These are phyloP conservation scores for Phalaenopsis aphrodite DNA, from an alignment of 106 monocot species.

Conservation along the genomic window DNA sequence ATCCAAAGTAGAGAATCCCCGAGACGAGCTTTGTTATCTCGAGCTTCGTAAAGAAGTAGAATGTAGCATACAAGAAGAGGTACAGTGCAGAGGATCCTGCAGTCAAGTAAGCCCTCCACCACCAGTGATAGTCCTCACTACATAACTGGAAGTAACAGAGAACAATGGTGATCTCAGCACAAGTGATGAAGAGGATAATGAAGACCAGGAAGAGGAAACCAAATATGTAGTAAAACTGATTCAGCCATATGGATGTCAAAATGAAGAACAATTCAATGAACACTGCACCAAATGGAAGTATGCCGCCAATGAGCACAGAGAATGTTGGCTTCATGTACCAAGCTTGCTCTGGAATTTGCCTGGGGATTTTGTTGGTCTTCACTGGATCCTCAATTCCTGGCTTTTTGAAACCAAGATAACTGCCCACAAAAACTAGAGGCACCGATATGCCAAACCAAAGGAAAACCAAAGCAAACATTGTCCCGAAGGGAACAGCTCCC, in stretches of 20 bases:
- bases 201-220: constrained; percentile 74
- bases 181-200: constrained; percentile 56
- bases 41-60: constrained; percentile 77
- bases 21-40: constrained; percentile 61
- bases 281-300: constrained; percentile 65
- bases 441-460: constrained; percentile 77
- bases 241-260: constrained; percentile 64
- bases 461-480: constrained; percentile 68
- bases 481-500: constrained; percentile 66
- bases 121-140: constrained; percentile 64
- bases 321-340: constrained; percentile 75
- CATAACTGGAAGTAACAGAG: constrained; percentile 77
- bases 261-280: constrained; percentile 74
- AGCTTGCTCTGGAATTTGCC: constrained; percentile 63
- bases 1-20: constrained; percentile 61
- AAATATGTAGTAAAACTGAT: constrained; percentile 75
- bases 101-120: constrained; percentile 70
- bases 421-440: constrained; percentile 58
- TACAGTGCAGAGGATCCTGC: constrained; percentile 62
- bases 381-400: constrained; percentile 59
- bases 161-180: constrained; percentile 64
- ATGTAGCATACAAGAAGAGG: constrained; percentile 48
- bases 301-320: constrained; percentile 60
- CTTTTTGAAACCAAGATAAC: constrained; percentile 60
- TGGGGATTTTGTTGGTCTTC: constrained; percentile 63